A percentile compares a stretch with the other conserved stretches of the same genome.
phyloP scores from a whole-genome alignment of 176 grass and related monocot species.

The Chloris gayana region DNA sequence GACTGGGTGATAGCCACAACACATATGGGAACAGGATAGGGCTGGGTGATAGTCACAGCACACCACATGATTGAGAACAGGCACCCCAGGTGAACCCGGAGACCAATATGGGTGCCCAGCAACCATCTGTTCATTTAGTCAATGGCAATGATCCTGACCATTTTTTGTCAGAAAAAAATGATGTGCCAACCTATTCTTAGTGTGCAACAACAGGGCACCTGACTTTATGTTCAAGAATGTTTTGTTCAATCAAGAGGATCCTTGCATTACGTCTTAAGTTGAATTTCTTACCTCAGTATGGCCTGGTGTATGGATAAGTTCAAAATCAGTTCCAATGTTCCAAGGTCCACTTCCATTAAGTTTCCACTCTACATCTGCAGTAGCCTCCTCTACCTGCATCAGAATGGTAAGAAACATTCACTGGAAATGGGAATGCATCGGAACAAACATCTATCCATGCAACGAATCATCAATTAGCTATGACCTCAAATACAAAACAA shows the following conservation, averaged over 20 bases:
- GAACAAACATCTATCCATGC: neutral
- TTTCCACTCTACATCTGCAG: constrained; percentile 75
- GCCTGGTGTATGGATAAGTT: constrained; percentile 81
- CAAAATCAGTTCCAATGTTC: constrained; percentile 67
- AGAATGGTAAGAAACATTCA: neutral
- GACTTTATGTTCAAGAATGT: neutral
- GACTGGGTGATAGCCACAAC: neutral
- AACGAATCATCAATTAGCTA: neutral
- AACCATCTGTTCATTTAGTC: neutral
- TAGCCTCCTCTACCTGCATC: constrained; percentile 57
- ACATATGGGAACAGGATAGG: neutral
- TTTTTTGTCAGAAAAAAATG: neutral
- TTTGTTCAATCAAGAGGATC: neutral
- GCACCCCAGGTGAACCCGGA: neutral
- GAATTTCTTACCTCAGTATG: constrained; percentile 75
- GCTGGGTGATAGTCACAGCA: neutral
- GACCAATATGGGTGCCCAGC: neutral
- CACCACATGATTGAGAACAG: neutral
- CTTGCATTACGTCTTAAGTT: neutral
- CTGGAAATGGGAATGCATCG: neutral
- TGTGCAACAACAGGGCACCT: neutral
- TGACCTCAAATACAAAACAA: neutral
- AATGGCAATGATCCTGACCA: neutral
- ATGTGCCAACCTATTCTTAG: neutral
- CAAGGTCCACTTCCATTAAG: constrained; percentile 84